Evolutionary conservation across 192 early-diverging fungal genomes (phyloP).

Genomic region (Coemansia sp.): DNA sequence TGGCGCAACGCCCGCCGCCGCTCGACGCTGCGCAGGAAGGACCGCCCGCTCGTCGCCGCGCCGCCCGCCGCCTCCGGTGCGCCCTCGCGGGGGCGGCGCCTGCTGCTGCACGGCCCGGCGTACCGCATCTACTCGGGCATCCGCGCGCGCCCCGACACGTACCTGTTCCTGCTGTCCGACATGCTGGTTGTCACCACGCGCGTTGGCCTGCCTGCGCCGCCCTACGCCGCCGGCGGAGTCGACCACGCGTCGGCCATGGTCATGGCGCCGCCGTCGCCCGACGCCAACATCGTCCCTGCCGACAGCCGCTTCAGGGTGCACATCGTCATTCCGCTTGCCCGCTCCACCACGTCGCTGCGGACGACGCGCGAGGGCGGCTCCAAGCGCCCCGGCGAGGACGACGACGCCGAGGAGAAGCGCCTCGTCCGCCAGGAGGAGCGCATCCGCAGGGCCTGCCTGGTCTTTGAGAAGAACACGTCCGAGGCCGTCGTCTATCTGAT

Average conservation of each 20-base stretch:
- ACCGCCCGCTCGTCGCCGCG: no score
- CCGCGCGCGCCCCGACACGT: slow-evolving; percentile 43
- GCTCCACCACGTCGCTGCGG: slow-evolving; percentile 20
- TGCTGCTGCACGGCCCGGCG: slow-evolving; percentile 50
- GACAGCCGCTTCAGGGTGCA: slow-evolving; percentile 42
- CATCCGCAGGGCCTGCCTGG: slow-evolving; percentile 43
- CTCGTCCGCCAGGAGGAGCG: slow-evolving; percentile 47
- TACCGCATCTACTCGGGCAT: slow-evolving; percentile 43
- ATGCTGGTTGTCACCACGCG: slow-evolving; percentile 46
- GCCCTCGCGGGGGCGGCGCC: slow-evolving; percentile 7
- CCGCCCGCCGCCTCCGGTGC: background rate
- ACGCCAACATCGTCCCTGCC: slow-evolving; percentile 16
- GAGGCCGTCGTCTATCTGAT: slow-evolving; percentile 51
- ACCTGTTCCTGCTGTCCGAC: slow-evolving; percentile 53
- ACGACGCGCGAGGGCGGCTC: slow-evolving; percentile 44
- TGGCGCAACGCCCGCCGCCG: slow-evolving; percentile 46
- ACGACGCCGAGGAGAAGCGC: slow-evolving; percentile 45
- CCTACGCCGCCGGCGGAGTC: background rate
- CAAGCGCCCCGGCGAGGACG: slow-evolving; percentile 43
- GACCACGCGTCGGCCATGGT: background rate
- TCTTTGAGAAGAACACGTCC: slow-evolving; percentile 51
- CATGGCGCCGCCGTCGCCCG: slow-evolving; percentile 39
- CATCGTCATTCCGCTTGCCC: slow-evolving; percentile 40
- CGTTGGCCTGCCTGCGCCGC: background rate
- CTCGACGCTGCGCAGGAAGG: slow-evolving; percentile 44